Base-by-base conservation (phyloP, 805 yeast species). In the Candida xiaguanensis region DNA sequence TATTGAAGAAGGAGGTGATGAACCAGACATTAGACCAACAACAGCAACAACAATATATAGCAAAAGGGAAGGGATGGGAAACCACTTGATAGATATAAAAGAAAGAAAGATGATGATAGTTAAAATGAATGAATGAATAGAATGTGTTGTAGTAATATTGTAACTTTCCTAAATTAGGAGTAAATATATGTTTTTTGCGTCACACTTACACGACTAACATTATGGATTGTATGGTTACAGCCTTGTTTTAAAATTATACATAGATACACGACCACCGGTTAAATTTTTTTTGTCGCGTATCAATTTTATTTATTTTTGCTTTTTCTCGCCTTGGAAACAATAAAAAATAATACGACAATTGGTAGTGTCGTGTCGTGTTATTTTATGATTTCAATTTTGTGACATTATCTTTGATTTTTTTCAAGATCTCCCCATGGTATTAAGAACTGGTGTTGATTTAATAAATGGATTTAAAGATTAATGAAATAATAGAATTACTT, bases 1-100 rank as follows among this genome's bases (percentile, higher is more conserved):
- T 11, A 80, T 69, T 15, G 67, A 44, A 14, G 40, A 40, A 12
- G 47, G 27, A 12, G 47, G 27, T 3, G 45, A 45, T 14, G 44
- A 36, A 14, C 29, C 19, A 15, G 33, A 24, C 43, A 40, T 40
- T 14, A 14, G 22, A 7, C 23, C n/a, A n/a, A n/a, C n/a, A n/a
- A n/a, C n/a, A n/a, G n/a, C n/a, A n/a, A n/a, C n/a, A n/a, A n/a
- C n/a, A n/a, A n/a, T n/a, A n/a, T n/a, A n/a, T n/a, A n/a, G n/a
- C n/a, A n/a, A n/a, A n/a, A n/a, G n/a, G n/a, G n/a, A n/a, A n/a
- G n/a, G n/a, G n/a, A n/a, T n/a, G n/a, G n/a, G n/a, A n/a, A n/a
- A n/a, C n/a, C n/a, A n/a, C n/a, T n/a, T 20, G 23, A 20, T 20
- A 20, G 23, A 9, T 20, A 20, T 6, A 20, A 9, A 7, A 9